Base-by-base conservation (phyloP, 2,329 filamentous ascomycete genomes). In the Sordariomycetes sp. region DNA sequence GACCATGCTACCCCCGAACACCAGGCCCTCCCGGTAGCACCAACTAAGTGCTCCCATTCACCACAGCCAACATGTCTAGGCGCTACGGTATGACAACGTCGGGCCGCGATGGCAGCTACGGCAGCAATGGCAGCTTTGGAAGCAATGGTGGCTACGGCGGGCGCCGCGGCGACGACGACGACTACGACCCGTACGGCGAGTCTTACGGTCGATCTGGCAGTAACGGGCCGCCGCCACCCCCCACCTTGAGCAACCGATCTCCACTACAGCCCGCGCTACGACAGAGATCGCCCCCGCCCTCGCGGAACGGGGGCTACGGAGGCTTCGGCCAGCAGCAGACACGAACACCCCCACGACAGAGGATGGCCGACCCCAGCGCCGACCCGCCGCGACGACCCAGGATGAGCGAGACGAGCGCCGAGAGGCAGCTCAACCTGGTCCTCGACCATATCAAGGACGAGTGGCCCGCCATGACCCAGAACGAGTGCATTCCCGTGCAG, bases 391-490 rank as follows among this genome's bases (percentile, higher is more conserved):
- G 72, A 57, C 62, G 68, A 58, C 68, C 68, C 16, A 52, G 46
- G 32, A 53, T 53, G 55, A 46, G 46, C 61, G 73, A 72, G 64
- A 75, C 79, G 51, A 79, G 72, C 62, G 79, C 79, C 58, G 79
- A 82, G 69, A 72, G 77, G 54, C 79, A 83, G 68, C 83, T 84
- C 60, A 72, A 73, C 55, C 77, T 83, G 64, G 82, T 96, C 2
- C 78, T 97, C 54, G 85, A 90, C 63, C 85, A 89, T 64, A 96
- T 99, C 67, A 86, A 92, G 68, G 76, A 81, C 59, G 90, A 96
- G 68, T 99, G 94, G 93, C 87, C 89, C 51, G 88, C 91, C 64
- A 94, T 99, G 88, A 90, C 89, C 62, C 81, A 88, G 65, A 87
- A 87, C 61, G 87, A 94, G 67, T 97, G 92, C 68, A 84, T 97